Evolutionary conservation across 2,329 filamentous ascomycete species (phyloP).

Genomic region (Alternaria sp.): DNA sequence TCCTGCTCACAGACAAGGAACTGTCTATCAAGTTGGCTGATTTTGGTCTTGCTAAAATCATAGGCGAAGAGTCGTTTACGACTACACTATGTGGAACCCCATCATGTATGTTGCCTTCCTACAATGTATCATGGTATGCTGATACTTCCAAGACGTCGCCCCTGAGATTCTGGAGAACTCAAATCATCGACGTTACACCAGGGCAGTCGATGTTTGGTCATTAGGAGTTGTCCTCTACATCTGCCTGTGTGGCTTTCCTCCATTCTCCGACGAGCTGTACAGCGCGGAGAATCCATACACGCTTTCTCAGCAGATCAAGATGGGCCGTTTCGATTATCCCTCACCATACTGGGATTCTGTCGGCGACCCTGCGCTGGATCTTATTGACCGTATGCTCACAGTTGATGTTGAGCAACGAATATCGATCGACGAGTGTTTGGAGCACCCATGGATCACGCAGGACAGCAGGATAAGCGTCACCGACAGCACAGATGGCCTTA

Average conservation of each 20-base stretch:
- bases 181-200: conserved; percentile 86
- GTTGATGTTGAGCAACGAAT: conserved; percentile 85
- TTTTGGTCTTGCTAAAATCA: conserved; percentile 97
- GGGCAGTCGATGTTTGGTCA: conserved; percentile 95
- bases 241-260: conserved; percentile 94
- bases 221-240: conserved; percentile 98
- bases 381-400: conserved; percentile 94
- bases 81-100: conserved; percentile 96
- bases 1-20: conserved; percentile 84
- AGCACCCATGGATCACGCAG: conserved; percentile 87
- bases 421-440: conserved; percentile 87
- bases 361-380: conserved; percentile 84
- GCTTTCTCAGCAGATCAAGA: conserved; percentile 87
- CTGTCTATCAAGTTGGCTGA: conserved; percentile 91
- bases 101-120: conserved; percentile 64
- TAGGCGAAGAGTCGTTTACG: conserved; percentile 97
- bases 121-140: conserved; percentile 18
- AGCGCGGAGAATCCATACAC: conserved; percentile 82
- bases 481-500: conserved; percentile 91
- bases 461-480: conserved; percentile 62
- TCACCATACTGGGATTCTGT: conserved; percentile 95
- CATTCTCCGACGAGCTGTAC: conserved; percentile 93
- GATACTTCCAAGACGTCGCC: conserved; percentile 72
- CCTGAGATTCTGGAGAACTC: conserved; percentile 90
- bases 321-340: conserved; percentile 90